phyloP scores from a whole-genome alignment of 306 rosid species.

The Malus asiatica region DNA sequence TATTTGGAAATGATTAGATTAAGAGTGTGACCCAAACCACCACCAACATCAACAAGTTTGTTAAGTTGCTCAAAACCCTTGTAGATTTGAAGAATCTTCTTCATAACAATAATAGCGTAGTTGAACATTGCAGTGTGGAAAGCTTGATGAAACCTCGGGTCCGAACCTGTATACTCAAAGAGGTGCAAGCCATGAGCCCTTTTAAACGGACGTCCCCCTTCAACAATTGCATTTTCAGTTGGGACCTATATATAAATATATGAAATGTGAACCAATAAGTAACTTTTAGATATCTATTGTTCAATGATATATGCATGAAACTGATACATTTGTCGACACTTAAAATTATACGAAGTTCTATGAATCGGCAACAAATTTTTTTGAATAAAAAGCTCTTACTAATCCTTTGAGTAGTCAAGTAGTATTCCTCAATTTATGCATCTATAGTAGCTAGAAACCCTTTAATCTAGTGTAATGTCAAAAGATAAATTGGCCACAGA shows the following conservation, averaged over 20 bases:
- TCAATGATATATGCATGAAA: no score
- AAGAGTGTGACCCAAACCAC: constrained; percentile 44
- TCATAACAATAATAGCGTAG: constrained; percentile 22
- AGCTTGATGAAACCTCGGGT: constrained; percentile 29
- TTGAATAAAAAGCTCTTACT: no score
- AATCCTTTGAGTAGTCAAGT: no score
- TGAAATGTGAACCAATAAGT: no score
- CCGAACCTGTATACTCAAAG: constrained; percentile 30
- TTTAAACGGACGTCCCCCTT: constrained; percentile 42
- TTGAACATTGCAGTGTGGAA: constrained; percentile 47
- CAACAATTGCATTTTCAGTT: constrained; percentile 15
- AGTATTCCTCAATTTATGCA: no score
- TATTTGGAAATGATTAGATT: constrained; percentile 45
- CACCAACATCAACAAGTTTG: constrained; percentile 56
- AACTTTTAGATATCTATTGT: no score
- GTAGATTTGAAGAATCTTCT: constrained; percentile 32
- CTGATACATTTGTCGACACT: no score
- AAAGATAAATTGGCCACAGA: no score
- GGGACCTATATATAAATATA: constrained; percentile 18
- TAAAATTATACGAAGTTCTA: no score
- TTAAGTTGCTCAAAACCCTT: constrained; percentile 34
- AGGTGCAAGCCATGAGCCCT: constrained; percentile 32
- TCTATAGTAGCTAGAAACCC: no score
- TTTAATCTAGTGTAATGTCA: no score
- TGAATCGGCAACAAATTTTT: no score